Conservation (phyloP, 768 basidiomycete genomes). For the Mycena galericulata region DNA sequence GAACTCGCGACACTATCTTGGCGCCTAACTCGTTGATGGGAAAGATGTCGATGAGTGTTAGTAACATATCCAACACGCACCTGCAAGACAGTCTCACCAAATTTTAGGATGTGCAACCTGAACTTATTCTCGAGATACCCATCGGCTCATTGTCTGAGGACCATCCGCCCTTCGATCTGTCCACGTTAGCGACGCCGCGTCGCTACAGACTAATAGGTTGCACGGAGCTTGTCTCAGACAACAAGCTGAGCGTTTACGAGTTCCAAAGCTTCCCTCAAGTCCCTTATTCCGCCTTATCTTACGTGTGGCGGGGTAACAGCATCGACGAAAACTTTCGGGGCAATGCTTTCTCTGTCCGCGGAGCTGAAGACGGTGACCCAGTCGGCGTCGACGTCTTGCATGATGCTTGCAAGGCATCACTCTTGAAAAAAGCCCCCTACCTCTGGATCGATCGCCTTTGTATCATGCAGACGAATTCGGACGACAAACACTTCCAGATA, state of each 20-base stretch:
- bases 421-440: not conserved
- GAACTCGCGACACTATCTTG: not conserved
- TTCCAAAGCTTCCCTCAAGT: not conserved
- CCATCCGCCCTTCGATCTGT: not conserved
- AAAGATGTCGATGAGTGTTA: not conserved
- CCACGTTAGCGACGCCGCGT: not conserved
- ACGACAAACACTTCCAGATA: not conserved
- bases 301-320: not conserved
- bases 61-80: not conserved
- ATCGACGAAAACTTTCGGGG: not conserved
- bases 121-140: not conserved
- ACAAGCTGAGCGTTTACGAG: not conserved
- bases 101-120: not conserved
- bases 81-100: not conserved
- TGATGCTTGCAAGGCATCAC: not conserved
- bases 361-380: not conserved
- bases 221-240: not conserved
- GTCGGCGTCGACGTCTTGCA: not conserved
- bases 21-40: not conserved
- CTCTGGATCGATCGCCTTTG: not conserved
- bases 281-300: not conserved
- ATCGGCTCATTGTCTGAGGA: too few species aligned
- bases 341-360: not conserved
- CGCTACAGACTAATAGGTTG: not conserved
- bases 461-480: not conserved